phyloP scores from a whole-genome alignment of 1,139 yeast species.

The Candida gigantensis region DNA sequence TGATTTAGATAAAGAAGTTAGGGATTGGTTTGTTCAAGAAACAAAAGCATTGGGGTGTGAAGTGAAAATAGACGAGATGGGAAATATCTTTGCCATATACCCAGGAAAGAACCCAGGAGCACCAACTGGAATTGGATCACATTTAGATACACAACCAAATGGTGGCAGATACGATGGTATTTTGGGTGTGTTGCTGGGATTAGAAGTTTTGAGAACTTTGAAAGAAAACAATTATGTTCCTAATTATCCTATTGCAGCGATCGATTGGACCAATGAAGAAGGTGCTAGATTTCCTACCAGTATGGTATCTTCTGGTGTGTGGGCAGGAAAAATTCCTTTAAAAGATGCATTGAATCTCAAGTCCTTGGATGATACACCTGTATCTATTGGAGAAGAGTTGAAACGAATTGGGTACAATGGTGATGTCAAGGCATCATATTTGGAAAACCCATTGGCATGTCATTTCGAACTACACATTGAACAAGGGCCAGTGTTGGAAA shows the following conservation, averaged over 20 bases:
- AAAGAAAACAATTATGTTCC: constrained; percentile 60
- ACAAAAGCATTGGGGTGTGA: constrained; percentile 55
- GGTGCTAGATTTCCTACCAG: constrained; percentile 75
- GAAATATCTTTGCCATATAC: constrained; percentile 65
- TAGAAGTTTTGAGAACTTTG: constrained; percentile 65
- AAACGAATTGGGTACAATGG: constrained; percentile 66
- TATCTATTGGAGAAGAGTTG: constrained; percentile 55
- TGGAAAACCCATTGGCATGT: constrained; percentile 58
- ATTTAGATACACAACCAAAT: constrained; percentile 76
- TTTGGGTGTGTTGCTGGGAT: constrained; percentile 65
- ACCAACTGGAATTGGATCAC: constrained; percentile 74
- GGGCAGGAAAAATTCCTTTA: constrained; percentile 54
- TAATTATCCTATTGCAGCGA: constrained; percentile 62
- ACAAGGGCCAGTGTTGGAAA: constrained; percentile 72
- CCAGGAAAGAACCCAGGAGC: constrained; percentile 55
- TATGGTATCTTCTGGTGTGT: constrained; percentile 65
- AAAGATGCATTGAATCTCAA: constrained; percentile 51
- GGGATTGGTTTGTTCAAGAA: constrained; percentile 66
- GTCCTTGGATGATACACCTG: constrained; percentile 55
- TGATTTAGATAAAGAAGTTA: constrained; percentile 63
- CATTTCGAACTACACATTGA: constrained; percentile 78
- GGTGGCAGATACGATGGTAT: constrained; percentile 79
- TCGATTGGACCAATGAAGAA: constrained; percentile 78
- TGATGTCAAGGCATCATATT: constrained; percentile 44
- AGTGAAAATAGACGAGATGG: constrained; percentile 60